Percentiles rank a stretch among this genome's conserved stretches.
Evolutionary conservation across 129 eudicot genomes (phyloP).

Genomic region (Heracleum sosnowskyi): DNA sequence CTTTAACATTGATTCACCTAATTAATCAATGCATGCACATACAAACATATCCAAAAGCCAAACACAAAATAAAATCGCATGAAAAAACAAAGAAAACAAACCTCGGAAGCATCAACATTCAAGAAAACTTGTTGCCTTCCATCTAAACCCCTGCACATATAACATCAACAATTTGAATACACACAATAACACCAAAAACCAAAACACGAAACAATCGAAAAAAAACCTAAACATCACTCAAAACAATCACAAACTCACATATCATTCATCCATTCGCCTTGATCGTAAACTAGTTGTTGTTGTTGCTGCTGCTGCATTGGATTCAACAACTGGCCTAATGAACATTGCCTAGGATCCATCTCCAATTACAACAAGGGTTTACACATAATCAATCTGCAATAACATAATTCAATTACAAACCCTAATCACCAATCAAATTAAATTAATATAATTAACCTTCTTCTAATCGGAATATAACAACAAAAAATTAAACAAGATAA

Average conservation of each 20-base stretch:
- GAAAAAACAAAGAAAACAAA: not conserved
- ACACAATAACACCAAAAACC: not conserved
- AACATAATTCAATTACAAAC: not conserved
- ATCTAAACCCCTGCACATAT: not conserved
- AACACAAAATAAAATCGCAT: not conserved
- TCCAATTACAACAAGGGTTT: not conserved
- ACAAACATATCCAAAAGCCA: not conserved
- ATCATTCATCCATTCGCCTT: not conserved
- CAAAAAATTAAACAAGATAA: not conserved
- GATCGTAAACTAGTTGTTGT: not conserved
- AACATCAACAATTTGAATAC: not conserved
- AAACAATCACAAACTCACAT: not conserved
- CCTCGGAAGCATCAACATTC: not conserved
- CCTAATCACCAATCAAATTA: not conserved
- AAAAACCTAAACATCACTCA: not conserved
- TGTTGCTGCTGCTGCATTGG: no score
- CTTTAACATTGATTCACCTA: not conserved
- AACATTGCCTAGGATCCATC: not conserved
- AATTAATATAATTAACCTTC: not conserved
- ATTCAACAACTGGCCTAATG: not conserved
- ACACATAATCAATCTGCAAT: conserved; percentile 1
- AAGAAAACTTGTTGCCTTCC: not conserved
- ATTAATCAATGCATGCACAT: not conserved
- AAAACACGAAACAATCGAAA: not conserved
- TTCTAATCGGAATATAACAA: not conserved